Percentiles rank a stretch among this genome's conserved stretches.
Evolutionary conservation across 1,284 basidiomycete genomes (phyloP).

Genomic region (Cutaneotrichosporon cutaneum): DNA sequence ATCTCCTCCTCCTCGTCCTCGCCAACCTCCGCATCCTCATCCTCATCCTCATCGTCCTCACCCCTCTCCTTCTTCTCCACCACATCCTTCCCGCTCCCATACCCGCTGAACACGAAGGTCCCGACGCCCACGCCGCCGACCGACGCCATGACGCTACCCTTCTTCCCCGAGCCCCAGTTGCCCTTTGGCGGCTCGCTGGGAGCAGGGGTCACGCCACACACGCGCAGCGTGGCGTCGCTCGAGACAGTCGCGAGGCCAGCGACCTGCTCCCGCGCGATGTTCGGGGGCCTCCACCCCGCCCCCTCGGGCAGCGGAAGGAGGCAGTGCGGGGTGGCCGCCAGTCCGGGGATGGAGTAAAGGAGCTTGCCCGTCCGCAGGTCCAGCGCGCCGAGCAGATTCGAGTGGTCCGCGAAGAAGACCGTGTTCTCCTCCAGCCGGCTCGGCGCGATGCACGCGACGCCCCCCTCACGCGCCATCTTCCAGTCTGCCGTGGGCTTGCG

Average conservation of each 20-base stretch:
- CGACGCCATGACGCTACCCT: slow-evolving; percentile 67
- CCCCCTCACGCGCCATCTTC: slow-evolving; percentile 58
- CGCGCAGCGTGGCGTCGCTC: slow-evolving; percentile 58
- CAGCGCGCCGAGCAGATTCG: slow-evolving; percentile 66
- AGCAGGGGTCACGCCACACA: slow-evolving; percentile 66
- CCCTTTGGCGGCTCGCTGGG: slow-evolving; percentile 58
- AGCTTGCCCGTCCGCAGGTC: slow-evolving; percentile 72
- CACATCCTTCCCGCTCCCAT: slow-evolving; percentile 56
- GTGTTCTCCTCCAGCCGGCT: slow-evolving; percentile 53
- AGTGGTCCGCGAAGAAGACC: slow-evolving; percentile 70
- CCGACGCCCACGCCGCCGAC: slow-evolving; percentile 63
- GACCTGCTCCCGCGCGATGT: slow-evolving; percentile 2
- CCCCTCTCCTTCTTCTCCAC: slow-evolving; percentile 24
- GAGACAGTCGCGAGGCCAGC: slow-evolving; percentile 41
- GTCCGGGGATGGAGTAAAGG: slow-evolving; percentile 64
- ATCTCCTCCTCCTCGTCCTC: slow-evolving; percentile 39
- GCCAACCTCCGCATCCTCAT: slow-evolving; percentile 34
- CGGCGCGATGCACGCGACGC: slow-evolving; percentile 52
- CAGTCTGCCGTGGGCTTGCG: slow-evolving; percentile 59
- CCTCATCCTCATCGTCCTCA: slow-evolving; percentile 28
- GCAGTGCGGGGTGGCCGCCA: slow-evolving; percentile 42
- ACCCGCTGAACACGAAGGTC: slow-evolving; percentile 59
- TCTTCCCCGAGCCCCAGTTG: slow-evolving; percentile 60
- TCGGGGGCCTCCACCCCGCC: slow-evolving; percentile 8
- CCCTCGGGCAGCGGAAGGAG: slow-evolving; percentile 36